These are phyloP conservation scores for Fonsecaea monophora DNA, from an alignment of 2,329 filamentous ascomycete genomes.

Conservation along the genomic window DNA sequence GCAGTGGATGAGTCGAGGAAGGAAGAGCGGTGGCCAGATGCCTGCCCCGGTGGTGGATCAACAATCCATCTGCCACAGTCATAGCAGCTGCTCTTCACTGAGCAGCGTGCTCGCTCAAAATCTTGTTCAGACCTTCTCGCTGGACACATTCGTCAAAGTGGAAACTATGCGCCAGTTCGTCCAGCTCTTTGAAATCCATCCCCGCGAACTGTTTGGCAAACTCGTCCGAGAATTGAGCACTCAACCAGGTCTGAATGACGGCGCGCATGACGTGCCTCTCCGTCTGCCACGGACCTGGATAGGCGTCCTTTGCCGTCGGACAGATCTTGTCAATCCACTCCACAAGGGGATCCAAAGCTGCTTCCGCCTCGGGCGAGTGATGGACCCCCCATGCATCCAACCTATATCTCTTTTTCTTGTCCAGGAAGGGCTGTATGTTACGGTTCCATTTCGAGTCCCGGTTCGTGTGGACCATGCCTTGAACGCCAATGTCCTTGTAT, in stretches of 20 bases:
- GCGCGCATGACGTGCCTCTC: conserved; percentile 56
- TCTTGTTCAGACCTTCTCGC: conserved; percentile 59
- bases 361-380: conserved; percentile 52
- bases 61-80: background rate
- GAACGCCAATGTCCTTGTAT: conserved; percentile 64
- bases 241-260: conserved; percentile 57
- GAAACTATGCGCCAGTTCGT: conserved; percentile 62
- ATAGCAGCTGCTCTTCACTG: background rate
- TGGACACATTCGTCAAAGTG: conserved; percentile 61
- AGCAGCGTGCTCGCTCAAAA: conserved; percentile 54
- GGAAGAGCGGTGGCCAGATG: background rate
- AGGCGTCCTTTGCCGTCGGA: conserved; percentile 51
- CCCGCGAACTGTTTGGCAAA: conserved; percentile 62
- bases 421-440: conserved; percentile 60
- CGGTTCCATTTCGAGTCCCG: conserved; percentile 58
- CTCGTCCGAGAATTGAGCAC: conserved; percentile 60
- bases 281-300: conserved; percentile 59
- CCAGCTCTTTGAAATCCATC: conserved; percentile 59
- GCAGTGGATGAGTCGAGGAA: background rate
- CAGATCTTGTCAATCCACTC: conserved; percentile 54
- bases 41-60: background rate
- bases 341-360: conserved; percentile 53
- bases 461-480: conserved; percentile 61
- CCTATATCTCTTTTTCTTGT: conserved; percentile 61
- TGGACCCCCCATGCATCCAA: conserved; percentile 64